Evolutionary conservation across 495 filamentous ascomycete genomes (phyloP).

Genomic region (Annulohypoxylon moriforme): DNA sequence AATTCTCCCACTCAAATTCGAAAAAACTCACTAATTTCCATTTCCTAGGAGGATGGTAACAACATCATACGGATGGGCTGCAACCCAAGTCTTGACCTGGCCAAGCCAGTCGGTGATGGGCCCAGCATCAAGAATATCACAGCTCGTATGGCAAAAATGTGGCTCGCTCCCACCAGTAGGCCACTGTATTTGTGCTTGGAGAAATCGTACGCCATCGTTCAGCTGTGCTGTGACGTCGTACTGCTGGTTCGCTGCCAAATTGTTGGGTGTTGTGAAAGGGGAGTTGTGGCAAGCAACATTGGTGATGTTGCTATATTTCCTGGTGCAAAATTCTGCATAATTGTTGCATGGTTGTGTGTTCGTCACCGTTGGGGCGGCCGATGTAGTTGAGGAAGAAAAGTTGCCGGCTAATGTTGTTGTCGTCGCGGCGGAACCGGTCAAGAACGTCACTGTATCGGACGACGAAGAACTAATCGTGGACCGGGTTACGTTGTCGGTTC

Average conservation of each 20-base stretch:
- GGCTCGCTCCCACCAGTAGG: conserved; percentile 56
- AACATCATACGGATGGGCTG: conserved; percentile 83
- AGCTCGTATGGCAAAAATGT: conserved; percentile 81
- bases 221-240: conserved; percentile 77
- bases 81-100: conserved; percentile 77
- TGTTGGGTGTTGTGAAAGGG: conserved; percentile 77
- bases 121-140: conserved; percentile 82
- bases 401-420: conserved; percentile 47
- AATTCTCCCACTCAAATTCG: conserved; percentile 59
- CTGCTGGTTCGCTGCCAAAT: conserved; percentile 82
- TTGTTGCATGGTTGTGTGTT: conserved; percentile 87
- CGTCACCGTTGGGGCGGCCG: conserved; percentile 59
- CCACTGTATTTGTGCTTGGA: conserved; percentile 81
- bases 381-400: conserved; percentile 51
- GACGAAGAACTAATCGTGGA: conserved; percentile 40
- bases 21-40: conserved; percentile 68
- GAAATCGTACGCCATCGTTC: conserved; percentile 88
- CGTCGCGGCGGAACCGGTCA: conserved; percentile 54
- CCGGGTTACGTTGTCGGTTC: conserved; percentile 58
- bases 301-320: conserved; percentile 90
- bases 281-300: conserved; percentile 88
- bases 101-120: conserved; percentile 79
- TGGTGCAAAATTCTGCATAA: conserved; percentile 82
- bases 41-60: conserved; percentile 93
- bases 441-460: conserved; percentile 52